Base-by-base conservation (phyloP, 441 rosid species). In the Dalechampia spathulata region DNA sequence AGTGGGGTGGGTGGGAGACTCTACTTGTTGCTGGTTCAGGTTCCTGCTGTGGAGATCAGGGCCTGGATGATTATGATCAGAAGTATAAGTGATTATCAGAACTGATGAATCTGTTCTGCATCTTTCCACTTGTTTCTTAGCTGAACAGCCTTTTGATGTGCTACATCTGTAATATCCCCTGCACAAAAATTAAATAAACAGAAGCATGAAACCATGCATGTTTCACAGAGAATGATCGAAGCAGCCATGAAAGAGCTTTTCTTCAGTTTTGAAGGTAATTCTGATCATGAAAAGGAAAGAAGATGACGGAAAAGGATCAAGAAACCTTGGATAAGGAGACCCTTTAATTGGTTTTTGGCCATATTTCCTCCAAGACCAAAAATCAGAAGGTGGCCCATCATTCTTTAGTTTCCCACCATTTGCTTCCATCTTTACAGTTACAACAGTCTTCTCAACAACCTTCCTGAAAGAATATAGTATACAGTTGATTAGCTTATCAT, bases 311-410 rank as follows among this genome's bases (percentile, higher is more conserved):
- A n/a, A n/a, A n/a, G n/a, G n/a, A n/a, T n/a, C n/a, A n/a, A 9
- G n/a, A 7, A 44, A 86, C 97, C 99, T 86, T 38, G 97, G 99
- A 64, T 78, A 80, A 9, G 97, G 92, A 40, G 97, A 86, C 39
- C 96, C 96, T 75, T 89, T 92, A 58, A 92, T 92, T 55, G 97
- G 99, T 61, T 92, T 92, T 56, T 92, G 97, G 6, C 99, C 99
- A 59, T 92, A 92, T 52, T 92, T 92, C 32, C 97, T 85, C 99
- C 99, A 92, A 39, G 97, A 85, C 99, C 99, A 92, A 56, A 74
- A 58, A 79, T 92, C 99, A 63, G 87, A 70, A 27, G 89, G 88
- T 2, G 78, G 79, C 16, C 83, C 83, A 67, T 85, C 86, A 55
- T 67, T 73, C 76, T 82, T 82, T 28, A 66, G 54, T 55, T 75